phyloP scores from a whole-genome alignment of 75 land plant genomes.

The Isoetes taiwanensis region DNA sequence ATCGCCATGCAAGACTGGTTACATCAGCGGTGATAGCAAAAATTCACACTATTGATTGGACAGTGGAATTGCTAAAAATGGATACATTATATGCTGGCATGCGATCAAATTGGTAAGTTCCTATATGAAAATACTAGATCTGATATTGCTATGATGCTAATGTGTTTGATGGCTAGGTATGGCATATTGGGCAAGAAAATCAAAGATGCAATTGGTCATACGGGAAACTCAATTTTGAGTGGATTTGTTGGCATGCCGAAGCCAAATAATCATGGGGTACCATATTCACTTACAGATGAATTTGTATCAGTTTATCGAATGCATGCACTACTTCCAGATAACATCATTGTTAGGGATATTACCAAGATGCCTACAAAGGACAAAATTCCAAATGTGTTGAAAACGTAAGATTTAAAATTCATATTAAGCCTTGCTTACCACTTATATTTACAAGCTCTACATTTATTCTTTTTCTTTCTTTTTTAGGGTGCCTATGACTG shows the following conservation, averaged over 20 bases:
- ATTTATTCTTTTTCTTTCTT: too few species aligned
- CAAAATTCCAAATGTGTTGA: constrained; percentile 17
- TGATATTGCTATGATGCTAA: too few species aligned
- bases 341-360: constrained; percentile 32
- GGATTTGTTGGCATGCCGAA: constrained; percentile 41
- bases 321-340: constrained; percentile 53
- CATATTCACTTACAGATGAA: constrained; percentile 66
- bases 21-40: constrained; percentile 58
- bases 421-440: too few species aligned
- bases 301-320: constrained; percentile 49
- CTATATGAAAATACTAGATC: too few species aligned
- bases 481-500: constrained; percentile 30
- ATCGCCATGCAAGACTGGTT: constrained; percentile 35
- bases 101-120: constrained; percentile 46
- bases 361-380: background rate
- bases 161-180: constrained; percentile 32
- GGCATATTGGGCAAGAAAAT: constrained; percentile 55
- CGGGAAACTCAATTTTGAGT: constrained; percentile 24
- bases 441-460: too few species aligned
- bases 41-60: constrained; percentile 76
- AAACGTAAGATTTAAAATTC: too few species aligned
- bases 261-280: constrained; percentile 54
- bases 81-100: constrained; percentile 39
- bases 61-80: constrained; percentile 57
- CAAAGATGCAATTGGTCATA: constrained; percentile 43